Evolutionary conservation across 1,284 basidiomycete genomes (phyloP).

Genomic region (Agaricales sp.): DNA sequence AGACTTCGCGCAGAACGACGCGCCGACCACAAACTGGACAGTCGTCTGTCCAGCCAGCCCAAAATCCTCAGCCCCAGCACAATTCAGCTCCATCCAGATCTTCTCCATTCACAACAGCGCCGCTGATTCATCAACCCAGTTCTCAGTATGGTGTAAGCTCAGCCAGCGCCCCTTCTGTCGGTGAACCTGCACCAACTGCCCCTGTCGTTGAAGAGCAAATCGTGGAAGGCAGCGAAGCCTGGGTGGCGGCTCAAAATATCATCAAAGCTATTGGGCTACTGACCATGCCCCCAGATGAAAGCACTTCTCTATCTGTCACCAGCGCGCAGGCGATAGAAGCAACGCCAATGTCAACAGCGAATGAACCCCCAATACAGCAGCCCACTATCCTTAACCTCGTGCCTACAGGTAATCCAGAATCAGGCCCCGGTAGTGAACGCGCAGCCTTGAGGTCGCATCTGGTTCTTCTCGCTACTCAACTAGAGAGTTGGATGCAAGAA

Average conservation of each 20-base stretch:
- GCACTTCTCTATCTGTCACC: background rate
- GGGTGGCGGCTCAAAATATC: constrained; percentile 68
- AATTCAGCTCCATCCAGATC: constrained; percentile 49
- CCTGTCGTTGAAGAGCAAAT: constrained; percentile 20
- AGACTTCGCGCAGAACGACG: constrained; percentile 59
- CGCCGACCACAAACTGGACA: constrained; percentile 54
- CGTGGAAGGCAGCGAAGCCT: constrained; percentile 44
- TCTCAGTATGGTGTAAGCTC: constrained; percentile 12
- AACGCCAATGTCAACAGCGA: background rate
- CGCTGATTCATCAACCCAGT: constrained; percentile 19
- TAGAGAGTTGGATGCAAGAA: constrained; percentile 43
- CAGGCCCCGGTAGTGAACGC: constrained; percentile 24
- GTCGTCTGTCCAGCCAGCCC: constrained; percentile 24
- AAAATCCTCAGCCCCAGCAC: constrained; percentile 22
- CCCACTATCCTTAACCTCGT: constrained; percentile 6
- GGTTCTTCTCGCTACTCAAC: constrained; percentile 50
- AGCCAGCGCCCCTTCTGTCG: background rate
- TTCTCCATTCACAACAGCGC: constrained; percentile 26
- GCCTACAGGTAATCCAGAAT: constrained; percentile 5
- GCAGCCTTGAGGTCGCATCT: constrained; percentile 55
- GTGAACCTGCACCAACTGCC: constrained; percentile 9
- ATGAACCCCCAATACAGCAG: background rate
- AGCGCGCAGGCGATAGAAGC: constrained; percentile 13
- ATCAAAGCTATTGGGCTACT: constrained; percentile 54
- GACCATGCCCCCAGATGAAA: constrained; percentile 27